A percentile compares a stretch with the other conserved stretches of the same genome.
phyloP scores from a whole-genome alignment of 2,329 filamentous ascomycete genomes.

The Pyrenochaeta sp. region DNA sequence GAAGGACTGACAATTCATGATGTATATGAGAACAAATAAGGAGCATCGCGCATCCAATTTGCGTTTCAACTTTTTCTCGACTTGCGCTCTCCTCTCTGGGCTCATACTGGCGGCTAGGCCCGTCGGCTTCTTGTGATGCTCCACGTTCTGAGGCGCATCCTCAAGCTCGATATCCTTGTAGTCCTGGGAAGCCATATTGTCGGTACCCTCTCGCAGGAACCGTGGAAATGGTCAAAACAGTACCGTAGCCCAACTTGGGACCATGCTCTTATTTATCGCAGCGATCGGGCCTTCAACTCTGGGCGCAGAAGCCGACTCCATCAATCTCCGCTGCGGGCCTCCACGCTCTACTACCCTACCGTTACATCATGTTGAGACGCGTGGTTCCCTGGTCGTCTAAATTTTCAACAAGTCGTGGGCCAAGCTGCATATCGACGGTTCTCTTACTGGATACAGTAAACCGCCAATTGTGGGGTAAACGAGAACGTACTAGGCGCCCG shows the following conservation, averaged over 20 bases:
- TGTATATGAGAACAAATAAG: constrained; percentile 48
- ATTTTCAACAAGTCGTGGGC: not conserved
- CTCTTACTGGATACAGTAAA: constrained; percentile 2
- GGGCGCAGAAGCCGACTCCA: not conserved
- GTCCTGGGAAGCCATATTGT: constrained; percentile 18
- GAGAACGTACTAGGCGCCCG: not conserved
- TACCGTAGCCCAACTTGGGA: not conserved
- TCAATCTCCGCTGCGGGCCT: not conserved
- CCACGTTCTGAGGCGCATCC: constrained; percentile 12
- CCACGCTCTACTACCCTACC: not conserved
- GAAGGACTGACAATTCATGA: constrained; percentile 43
- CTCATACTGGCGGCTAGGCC: constrained; percentile 35
- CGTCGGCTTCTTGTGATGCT: constrained; percentile 15
- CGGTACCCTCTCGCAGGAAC: not conserved
- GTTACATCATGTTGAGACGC: constrained; percentile 1
- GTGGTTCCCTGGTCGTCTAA: not conserved
- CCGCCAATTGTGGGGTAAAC: not conserved
- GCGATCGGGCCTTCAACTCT: not conserved
- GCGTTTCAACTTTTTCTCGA: constrained; percentile 47
- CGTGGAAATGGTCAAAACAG: not conserved
- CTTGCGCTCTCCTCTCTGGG: constrained; percentile 38
- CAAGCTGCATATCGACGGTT: not conserved
- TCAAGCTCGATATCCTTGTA: constrained; percentile 11
- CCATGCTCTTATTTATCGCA: not conserved
- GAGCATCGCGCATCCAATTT: constrained; percentile 45